phyloP scores from a whole-genome alignment of 257 asterid species.

The Plectranthus barbatus region DNA sequence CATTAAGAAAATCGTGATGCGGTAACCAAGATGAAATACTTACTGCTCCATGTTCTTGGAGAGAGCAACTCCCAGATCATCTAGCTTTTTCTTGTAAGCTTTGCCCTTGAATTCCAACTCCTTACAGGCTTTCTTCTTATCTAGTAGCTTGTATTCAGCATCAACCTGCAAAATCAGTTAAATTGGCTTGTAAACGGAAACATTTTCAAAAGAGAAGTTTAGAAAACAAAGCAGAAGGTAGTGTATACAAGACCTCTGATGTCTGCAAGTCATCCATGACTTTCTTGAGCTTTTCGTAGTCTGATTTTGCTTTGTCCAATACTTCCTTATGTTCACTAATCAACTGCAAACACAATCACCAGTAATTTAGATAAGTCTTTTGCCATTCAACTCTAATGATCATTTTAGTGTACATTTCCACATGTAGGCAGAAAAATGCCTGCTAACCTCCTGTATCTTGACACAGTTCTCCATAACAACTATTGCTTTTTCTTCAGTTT shows the following conservation, averaged over 20 bases:
- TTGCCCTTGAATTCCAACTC: slow-evolving; percentile 69
- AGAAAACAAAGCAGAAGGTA: neutral
- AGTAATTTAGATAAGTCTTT: neutral
- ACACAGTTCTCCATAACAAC: slow-evolving; percentile 70
- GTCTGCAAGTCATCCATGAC: slow-evolving; percentile 78
- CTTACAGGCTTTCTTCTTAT: slow-evolving; percentile 64
- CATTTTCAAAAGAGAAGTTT: neutral
- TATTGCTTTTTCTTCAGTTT: slow-evolving; percentile 75
- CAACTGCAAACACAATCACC: slow-evolving; percentile 34
- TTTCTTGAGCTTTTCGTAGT: slow-evolving; percentile 74
- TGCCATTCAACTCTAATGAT: neutral
- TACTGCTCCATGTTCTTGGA: slow-evolving; percentile 90
- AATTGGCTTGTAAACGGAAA: slow-evolving; percentile 8
- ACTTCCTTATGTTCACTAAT: slow-evolving; percentile 66
- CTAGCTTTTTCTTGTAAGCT: slow-evolving; percentile 70
- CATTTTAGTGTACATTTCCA: neutral
- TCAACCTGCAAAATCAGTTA: slow-evolving; percentile 55
- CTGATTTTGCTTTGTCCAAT: slow-evolving; percentile 59
- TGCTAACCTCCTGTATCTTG: slow-evolving; percentile 66
- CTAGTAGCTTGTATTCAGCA: slow-evolving; percentile 91
- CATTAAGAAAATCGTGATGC: neutral
- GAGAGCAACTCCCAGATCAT: slow-evolving; percentile 61
- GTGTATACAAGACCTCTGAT: slow-evolving; percentile 52
- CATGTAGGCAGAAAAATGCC: neutral
- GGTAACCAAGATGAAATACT: slow-evolving; percentile 17